Conservation (phyloP, 2,329 filamentous ascomycete species). For the Scleromitrula shiraiana region DNA sequence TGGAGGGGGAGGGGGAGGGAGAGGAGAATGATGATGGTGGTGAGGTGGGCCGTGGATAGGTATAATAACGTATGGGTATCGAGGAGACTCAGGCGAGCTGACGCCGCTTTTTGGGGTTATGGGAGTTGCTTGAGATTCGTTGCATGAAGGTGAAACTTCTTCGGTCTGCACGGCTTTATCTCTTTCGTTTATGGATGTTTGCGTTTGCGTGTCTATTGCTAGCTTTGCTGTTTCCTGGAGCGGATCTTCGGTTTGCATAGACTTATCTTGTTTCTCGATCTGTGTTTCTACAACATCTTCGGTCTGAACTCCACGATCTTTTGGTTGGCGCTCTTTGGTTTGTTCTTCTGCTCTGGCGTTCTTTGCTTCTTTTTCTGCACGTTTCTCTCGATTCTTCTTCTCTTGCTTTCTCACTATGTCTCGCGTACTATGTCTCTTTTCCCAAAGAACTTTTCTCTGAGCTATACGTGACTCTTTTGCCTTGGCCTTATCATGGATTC, state of each 20-base stretch:
- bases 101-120: conserved; percentile 20
- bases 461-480: conserved; percentile 35
- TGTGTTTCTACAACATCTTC: conserved; percentile 15
- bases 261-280: conserved; percentile 18
- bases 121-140: conserved; percentile 17
- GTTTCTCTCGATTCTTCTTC: conserved; percentile 35
- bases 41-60: too few species aligned
- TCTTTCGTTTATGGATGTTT: conserved; percentile 15
- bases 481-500: conserved; percentile 20
- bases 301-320: conserved; percentile 22
- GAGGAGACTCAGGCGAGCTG: conserved; percentile 8
- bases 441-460: conserved; percentile 42
- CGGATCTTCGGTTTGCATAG: conserved; percentile 21
- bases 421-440: conserved; percentile 36
- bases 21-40: background rate
- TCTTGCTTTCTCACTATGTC: conserved; percentile 33
- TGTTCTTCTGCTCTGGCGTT: conserved; percentile 35
- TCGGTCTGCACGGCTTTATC: conserved; percentile 24
- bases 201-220: background rate
- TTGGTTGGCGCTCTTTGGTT: conserved; percentile 31
- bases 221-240: background rate
- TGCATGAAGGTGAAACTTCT: conserved; percentile 7
- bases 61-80: background rate
- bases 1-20: conserved; percentile 10
- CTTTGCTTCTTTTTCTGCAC: conserved; percentile 31